Percentiles rank a stretch among this genome's conserved stretches.
Conservation (phyloP, 2,329 filamentous ascomycete species). For the Aspergillus fumigatus region DNA sequence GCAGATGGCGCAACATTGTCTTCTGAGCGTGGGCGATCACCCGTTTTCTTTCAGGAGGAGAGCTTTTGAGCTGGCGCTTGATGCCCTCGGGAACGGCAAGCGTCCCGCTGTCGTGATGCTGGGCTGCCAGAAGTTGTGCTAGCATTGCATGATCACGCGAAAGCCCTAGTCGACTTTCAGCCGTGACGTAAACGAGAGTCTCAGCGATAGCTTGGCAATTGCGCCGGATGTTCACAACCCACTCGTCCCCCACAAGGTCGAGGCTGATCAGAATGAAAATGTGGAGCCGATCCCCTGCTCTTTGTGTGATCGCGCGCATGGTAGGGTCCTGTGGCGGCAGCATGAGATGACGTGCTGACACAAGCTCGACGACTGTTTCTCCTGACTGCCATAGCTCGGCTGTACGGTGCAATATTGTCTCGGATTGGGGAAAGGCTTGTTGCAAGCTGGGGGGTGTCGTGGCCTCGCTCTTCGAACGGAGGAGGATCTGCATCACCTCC, state of each 20-base stretch:
- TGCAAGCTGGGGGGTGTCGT: conserved; percentile 23
- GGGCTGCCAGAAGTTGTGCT: conserved; percentile 23
- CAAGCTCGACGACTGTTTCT: conserved; percentile 11
- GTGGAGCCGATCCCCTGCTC: conserved; percentile 20
- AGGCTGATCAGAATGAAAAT: conserved; percentile 29
- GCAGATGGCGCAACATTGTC: conserved; percentile 8
- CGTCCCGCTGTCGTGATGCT: conserved; percentile 25
- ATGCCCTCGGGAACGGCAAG: conserved; percentile 22
- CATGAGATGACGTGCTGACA: conserved; percentile 9
- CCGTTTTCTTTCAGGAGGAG: conserved; percentile 27
- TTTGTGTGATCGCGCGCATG: conserved; percentile 7
- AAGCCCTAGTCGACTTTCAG: conserved; percentile 30
- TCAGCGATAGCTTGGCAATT: conserved; percentile 38
- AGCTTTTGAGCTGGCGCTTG: conserved; percentile 25
- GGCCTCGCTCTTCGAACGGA: conserved; percentile 32
- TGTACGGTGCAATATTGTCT: conserved; percentile 26
- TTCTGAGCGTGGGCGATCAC: conserved; percentile 10
- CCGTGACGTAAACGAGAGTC: conserved; percentile 34
- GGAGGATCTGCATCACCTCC: conserved; percentile 40
- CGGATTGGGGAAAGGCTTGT: conserved; percentile 40
- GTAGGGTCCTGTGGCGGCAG: conserved; percentile 7
- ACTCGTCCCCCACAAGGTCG: conserved; percentile 19
- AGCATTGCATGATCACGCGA: conserved; percentile 35
- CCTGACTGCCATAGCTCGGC: conserved; percentile 28
- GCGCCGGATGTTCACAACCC: conserved; percentile 26